Base-by-base conservation (phyloP, 2,329 filamentous ascomycete genomes). In the Clarireedia monteithiana region DNA sequence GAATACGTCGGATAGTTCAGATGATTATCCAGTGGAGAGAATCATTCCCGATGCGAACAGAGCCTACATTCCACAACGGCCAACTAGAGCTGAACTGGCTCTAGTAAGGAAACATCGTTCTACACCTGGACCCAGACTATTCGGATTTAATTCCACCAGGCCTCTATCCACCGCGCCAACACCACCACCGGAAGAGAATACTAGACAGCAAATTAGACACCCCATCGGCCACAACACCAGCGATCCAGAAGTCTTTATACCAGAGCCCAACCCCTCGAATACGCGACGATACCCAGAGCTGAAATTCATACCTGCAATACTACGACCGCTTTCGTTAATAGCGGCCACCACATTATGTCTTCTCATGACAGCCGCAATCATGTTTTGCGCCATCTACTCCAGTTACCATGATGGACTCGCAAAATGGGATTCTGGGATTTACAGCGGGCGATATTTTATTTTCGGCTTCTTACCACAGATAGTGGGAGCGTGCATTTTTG, bases 381-480 rank as follows among this genome's bases (percentile, higher is more conserved):
- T 89, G 26, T 85, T 91, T 68, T 84, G 82, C 61, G 88, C 87
- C 56, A 73, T 87, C 38, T 90, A 82, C 72, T 89, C 87, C 10
- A 71, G 76, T 39, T 69, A 72, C 5, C 77, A 85, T 60, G 70
- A 77, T 9, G 89, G 89, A 0, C 73, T 96, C 12, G 83, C 81
- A 67, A 71, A 77, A 3, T 96, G 91, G 68, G 73, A 75, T 36
- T 78, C 78, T 47, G 76, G 73, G 30, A 85, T 90, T 56, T 86
- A 88, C 59, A 86, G 85, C 50, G 78, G 78, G 7, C 79, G 84
- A 61, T 96, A 95, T 71, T 96, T 96, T 69, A 71, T 95, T 48
- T 94, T 95, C 69, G 82, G 90, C 59, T 89, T 95, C 61, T 73
- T 96, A 1, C 91, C 92, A 2, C 89, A 91, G 56, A 74, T 95